phyloP scores from a whole-genome alignment of 2,329 filamentous ascomycete genomes.

The Penicillium sp. region DNA sequence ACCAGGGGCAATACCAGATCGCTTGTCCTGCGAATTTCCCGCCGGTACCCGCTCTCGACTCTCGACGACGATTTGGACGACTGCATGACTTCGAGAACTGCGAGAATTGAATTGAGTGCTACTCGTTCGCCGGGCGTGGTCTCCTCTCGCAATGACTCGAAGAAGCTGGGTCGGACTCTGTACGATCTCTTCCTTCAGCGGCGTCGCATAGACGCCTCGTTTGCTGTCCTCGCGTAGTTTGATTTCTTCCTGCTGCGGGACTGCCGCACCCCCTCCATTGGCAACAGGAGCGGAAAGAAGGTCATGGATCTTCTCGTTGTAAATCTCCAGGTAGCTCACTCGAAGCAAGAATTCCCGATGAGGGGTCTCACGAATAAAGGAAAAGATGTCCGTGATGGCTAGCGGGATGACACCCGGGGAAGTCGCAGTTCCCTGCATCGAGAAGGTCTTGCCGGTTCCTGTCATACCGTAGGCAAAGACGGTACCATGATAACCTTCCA shows the following conservation, averaged over 20 bases:
- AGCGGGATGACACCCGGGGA: slow-evolving; percentile 95
- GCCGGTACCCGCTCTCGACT: slow-evolving; percentile 78
- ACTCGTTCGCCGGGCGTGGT: slow-evolving; percentile 81
- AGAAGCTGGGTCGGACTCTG: slow-evolving; percentile 94
- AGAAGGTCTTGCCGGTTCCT: slow-evolving; percentile 97
- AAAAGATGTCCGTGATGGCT: slow-evolving; percentile 98
- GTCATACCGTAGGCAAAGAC: slow-evolving; percentile 99
- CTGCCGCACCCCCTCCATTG: slow-evolving; percentile 44
- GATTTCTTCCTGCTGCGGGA: slow-evolving; percentile 77
- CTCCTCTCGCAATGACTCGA: slow-evolving; percentile 88
- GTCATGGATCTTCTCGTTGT: slow-evolving; percentile 97
- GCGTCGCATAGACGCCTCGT: slow-evolving; percentile 90
- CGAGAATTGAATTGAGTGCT: slow-evolving; percentile 96
- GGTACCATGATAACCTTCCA: slow-evolving; percentile 98
- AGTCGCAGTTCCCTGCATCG: slow-evolving; percentile 95
- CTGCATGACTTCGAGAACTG: slow-evolving; percentile 95
- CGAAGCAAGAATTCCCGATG: slow-evolving; percentile 89
- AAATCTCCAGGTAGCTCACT: slow-evolving; percentile 97
- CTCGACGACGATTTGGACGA: slow-evolving; percentile 97
- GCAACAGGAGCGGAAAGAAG: slow-evolving; percentile 70
- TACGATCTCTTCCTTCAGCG: slow-evolving; percentile 96
- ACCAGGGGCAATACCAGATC: slow-evolving; percentile 68
- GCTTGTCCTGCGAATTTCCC: slow-evolving; percentile 54
- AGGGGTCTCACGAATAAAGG: slow-evolving; percentile 95
- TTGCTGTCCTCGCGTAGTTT: slow-evolving; percentile 96